Conservation (phyloP, 306 rosid species). For the Albizia julibrissin region DNA sequence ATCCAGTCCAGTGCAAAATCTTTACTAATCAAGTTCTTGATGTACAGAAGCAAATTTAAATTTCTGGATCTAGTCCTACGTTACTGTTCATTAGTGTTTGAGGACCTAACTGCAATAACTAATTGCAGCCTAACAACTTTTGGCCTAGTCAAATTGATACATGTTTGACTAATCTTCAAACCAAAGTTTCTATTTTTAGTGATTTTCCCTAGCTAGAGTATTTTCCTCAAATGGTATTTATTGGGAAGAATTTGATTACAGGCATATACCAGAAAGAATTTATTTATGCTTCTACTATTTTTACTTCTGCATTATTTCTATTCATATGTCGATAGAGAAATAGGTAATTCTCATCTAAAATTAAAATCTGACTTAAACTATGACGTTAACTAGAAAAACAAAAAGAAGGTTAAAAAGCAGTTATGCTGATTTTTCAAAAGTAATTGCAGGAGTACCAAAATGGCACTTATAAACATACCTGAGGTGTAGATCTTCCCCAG, state of each 20-base stretch:
- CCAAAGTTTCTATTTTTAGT: slow-evolving; percentile 6
- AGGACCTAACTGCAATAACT: slow-evolving; percentile 36
- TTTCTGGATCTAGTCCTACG: background rate
- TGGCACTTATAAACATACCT: slow-evolving; percentile 46
- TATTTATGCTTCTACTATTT: background rate
- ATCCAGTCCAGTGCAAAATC: background rate
- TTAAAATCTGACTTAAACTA: background rate
- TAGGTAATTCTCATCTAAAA: background rate
- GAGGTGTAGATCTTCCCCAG: slow-evolving; percentile 96
- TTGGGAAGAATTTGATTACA: background rate
- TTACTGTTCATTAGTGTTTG: slow-evolving; percentile 22
- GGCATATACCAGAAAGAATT: background rate
- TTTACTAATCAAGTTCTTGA: background rate
- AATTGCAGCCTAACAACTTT: slow-evolving; percentile 26
- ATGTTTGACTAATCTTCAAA: slow-evolving; percentile 31
- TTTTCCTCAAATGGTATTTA: background rate
- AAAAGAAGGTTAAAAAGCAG: background rate
- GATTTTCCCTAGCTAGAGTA: background rate
- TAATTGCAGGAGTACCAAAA: background rate
- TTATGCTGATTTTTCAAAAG: background rate
- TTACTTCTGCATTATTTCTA: background rate
- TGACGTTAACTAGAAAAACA: background rate
- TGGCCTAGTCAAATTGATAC: slow-evolving; percentile 15
- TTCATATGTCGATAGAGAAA: background rate
- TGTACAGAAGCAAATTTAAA: background rate